Base-by-base conservation (phyloP, 2,329 filamentous ascomycete species). In the Aspergillus transmontanensis region DNA sequence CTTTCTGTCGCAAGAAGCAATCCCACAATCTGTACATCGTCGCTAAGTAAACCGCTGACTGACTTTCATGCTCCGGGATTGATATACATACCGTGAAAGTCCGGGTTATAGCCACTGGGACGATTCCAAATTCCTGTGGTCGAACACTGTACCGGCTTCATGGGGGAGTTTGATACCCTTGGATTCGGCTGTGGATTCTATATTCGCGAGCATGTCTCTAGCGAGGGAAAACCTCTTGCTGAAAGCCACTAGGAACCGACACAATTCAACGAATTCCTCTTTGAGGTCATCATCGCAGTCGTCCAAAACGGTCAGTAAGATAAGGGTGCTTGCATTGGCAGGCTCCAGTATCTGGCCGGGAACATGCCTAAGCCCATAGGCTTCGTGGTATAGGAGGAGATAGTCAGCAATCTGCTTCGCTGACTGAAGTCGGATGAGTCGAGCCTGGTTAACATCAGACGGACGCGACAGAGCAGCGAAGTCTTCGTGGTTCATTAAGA, bases 361-460 rank as follows among this genome's bases (percentile, higher is more conserved):
- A 21, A 73, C 69, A 26, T 75, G 69, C 36, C 70, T 69, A 21
- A 74, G 63, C 11, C 72, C 73, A 64, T 73, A 77, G 4, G 66
- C 63, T 34, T 66, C 66, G 21, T 72, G 73, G 46, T 75, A 68
- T 32, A 72, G 50, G 26, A 64, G 69, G 57, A 76, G 69, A 45
- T 67, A 75, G 19, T 64, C 61, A 11, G 71, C 71, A 53, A 73
- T 73, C 51, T 72, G 70, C 32, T 68, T 65, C 6, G 69, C 71
- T 12, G 69, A 64, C 21, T 60, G 55, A n/a, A 70, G 26, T 43
- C 71, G 72, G 14, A 61, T 64, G 28, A 57, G 41, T 59, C 60
- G 64, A 21, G 56, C 65, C 19, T 69, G 55, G 57, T 66, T 61
- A 6, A 66, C 51, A 43, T 63, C 50, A 26, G 57, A n/a, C 12